These are phyloP conservation scores for Acanthamoeba culbertsoni DNA, from an alignment of 208 protist species.

Conservation along the genomic window DNA sequence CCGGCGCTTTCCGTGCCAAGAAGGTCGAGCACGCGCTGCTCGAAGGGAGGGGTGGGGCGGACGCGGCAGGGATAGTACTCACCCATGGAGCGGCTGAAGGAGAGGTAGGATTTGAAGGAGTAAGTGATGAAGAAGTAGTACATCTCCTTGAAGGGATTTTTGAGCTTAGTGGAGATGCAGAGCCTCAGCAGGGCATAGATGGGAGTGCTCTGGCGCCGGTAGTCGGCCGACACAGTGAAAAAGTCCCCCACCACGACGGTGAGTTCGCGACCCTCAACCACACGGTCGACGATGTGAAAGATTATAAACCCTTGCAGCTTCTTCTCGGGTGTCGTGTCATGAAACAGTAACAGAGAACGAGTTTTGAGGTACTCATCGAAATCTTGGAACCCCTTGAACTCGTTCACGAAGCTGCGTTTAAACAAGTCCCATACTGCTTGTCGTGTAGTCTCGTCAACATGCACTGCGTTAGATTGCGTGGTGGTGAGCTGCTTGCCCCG, in stretches of 20 bases:
- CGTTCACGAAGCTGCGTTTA: slow-evolving; percentile 44
- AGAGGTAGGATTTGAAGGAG: slow-evolving; percentile 44
- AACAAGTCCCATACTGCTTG: slow-evolving; percentile 9
- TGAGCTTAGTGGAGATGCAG: slow-evolving; percentile 33
- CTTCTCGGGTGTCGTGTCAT: not conserved
- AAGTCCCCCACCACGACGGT: slow-evolving; percentile 31
- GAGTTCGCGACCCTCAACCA: slow-evolving; percentile 9
- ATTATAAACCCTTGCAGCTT: slow-evolving; percentile 39
- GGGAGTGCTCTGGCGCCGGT: slow-evolving; percentile 24
- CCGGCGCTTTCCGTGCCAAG: slow-evolving; percentile 20
- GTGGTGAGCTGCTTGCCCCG: not conserved
- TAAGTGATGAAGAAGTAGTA: slow-evolving; percentile 58
- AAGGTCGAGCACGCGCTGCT: slow-evolving; percentile 7
- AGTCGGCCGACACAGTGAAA: slow-evolving; percentile 20
- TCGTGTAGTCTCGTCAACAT: not conserved
- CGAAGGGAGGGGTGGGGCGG: not conserved
- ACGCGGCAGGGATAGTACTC: slow-evolving; percentile 38
- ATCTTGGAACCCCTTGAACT: slow-evolving; percentile 20
- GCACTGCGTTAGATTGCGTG: not conserved
- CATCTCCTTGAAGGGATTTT: not conserved
- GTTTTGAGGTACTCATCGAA: slow-evolving; percentile 46
- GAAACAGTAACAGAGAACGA: slow-evolving; percentile 23
- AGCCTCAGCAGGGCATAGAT: slow-evolving; percentile 39
- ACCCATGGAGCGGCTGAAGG: slow-evolving; percentile 49
- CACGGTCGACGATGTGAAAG: slow-evolving; percentile 19